Percentiles rank a stretch among this genome's conserved stretches.
Evolutionary conservation across 371 early-diverging fungal genomes (phyloP).

Genomic region (Mucor sp.): DNA sequence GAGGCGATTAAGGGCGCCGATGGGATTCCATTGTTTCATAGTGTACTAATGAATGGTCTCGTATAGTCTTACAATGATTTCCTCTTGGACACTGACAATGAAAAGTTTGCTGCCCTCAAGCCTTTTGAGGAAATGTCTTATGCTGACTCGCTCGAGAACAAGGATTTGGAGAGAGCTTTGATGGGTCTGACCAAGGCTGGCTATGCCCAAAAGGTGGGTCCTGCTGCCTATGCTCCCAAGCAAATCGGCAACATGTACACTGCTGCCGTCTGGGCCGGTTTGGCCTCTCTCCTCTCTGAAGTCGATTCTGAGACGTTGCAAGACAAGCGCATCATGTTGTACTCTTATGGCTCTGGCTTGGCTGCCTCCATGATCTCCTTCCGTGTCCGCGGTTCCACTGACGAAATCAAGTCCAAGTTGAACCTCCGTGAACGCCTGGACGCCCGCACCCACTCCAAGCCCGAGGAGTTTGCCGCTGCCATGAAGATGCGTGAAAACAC

Average conservation of each 20-base stretch:
- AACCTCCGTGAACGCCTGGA: slow-evolving; percentile 74
- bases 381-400: slow-evolving; percentile 71
- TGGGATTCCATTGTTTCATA: neutral
- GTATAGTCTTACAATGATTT: slow-evolving; percentile 84
- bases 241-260: slow-evolving; percentile 98
- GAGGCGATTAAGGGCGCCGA: neutral
- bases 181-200: slow-evolving; percentile 73
- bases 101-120: slow-evolving; percentile 62
- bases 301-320: slow-evolving; percentile 69
- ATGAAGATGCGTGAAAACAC: slow-evolving; percentile 89
- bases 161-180: slow-evolving; percentile 90
- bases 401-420: slow-evolving; percentile 63
- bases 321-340: slow-evolving; percentile 86
- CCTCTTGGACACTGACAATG: slow-evolving; percentile 72
- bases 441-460: slow-evolving; percentile 74
- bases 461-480: slow-evolving; percentile 77
- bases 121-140: slow-evolving; percentile 57
- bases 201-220: slow-evolving; percentile 77
- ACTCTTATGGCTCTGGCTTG: slow-evolving; percentile 97
- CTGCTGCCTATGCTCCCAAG: slow-evolving; percentile 83
- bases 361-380: slow-evolving; percentile 94
- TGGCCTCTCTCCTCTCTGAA: slow-evolving; percentile 83
- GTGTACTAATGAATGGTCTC: neutral
- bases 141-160: slow-evolving; percentile 82
- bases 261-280: slow-evolving; percentile 90